These are phyloP conservation scores for Geotrichum fermentans DNA, from an alignment of 1,139 yeast genomes.

Conservation along the genomic window DNA sequence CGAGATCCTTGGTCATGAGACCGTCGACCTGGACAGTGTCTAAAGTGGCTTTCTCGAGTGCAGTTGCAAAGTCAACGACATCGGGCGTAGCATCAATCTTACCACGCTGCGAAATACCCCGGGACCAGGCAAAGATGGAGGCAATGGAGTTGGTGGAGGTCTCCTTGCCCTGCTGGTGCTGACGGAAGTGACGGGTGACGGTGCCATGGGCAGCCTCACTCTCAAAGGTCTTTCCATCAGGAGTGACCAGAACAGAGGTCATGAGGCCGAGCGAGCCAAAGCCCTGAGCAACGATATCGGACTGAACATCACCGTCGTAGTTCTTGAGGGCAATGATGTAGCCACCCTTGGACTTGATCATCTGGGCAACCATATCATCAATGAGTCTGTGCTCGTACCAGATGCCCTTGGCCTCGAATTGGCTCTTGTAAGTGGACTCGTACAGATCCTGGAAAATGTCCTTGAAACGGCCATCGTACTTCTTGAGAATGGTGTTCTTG, in stretches of 20 bases:
- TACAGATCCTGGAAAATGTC: conserved; percentile 83
- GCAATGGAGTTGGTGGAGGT: conserved; percentile 98
- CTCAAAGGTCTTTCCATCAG: conserved; percentile 94
- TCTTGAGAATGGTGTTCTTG: conserved; percentile 89
- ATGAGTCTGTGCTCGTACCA: conserved; percentile 96
- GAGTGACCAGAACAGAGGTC: conserved; percentile 91
- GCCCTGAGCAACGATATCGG: conserved; percentile 96
- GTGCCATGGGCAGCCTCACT: conserved; percentile 98
- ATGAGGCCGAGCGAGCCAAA: conserved; percentile 93
- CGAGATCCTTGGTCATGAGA: conserved; percentile 93
- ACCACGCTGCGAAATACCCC: conserved; percentile 90
- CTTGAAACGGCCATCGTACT: conserved; percentile 91
- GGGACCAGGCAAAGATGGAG: conserved; percentile 95
- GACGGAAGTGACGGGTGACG: conserved; percentile 93
- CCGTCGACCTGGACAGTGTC: conserved; percentile 83
- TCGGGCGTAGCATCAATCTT: conserved; percentile 80
- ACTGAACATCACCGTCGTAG: conserved; percentile 96
- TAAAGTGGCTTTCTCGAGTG: conserved; percentile 73
- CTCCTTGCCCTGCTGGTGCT: conserved; percentile 91
- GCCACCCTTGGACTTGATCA: conserved; percentile 94
- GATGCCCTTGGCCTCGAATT: conserved; percentile 72
- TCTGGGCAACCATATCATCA: conserved; percentile 98
- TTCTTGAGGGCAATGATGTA: conserved; percentile 92
- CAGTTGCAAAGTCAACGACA: conserved; percentile 70
- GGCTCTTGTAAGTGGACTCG: conserved; percentile 59